phyloP scores from a whole-genome alignment of 2,329 filamentous ascomycete genomes.

The Clonostachys rosea region DNA sequence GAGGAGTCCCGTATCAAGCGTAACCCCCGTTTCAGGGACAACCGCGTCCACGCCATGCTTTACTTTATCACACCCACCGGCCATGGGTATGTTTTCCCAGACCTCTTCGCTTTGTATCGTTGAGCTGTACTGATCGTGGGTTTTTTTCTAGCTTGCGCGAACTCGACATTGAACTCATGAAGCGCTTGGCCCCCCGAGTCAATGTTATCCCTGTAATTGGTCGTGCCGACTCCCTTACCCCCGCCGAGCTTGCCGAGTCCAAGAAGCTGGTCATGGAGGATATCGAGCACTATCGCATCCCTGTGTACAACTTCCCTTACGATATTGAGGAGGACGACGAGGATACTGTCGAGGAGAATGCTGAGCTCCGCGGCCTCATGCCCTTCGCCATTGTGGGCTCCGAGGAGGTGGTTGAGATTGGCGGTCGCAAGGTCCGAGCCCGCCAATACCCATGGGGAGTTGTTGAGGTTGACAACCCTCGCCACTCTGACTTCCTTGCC shows the following conservation, averaged over 20 bases:
- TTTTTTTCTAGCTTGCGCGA: constrained; percentile 71
- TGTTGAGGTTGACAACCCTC: constrained; percentile 97
- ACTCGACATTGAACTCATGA: constrained; percentile 99
- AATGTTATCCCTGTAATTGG: constrained; percentile 99
- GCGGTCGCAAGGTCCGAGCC: constrained; percentile 85
- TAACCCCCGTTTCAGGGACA: constrained; percentile 99
- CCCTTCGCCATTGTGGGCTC: constrained; percentile 98
- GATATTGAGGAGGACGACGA: constrained; percentile 99
- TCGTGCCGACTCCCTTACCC: constrained; percentile 95
- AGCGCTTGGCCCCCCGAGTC: constrained; percentile 93
- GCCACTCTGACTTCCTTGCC: constrained; percentile 96
- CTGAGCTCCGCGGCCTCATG: constrained; percentile 95
- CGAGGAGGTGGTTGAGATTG: constrained; percentile 91
- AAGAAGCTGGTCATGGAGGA: constrained; percentile 99
- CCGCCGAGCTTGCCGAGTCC: constrained; percentile 92
- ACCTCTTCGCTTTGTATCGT: background rate
- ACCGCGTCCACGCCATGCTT: constrained; percentile 94
- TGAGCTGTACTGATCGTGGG: background rate
- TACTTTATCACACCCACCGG: constrained; percentile 99
- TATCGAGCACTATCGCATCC: constrained; percentile 99
- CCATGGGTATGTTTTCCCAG: constrained; percentile 62
- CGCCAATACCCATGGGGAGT: constrained; percentile 99
- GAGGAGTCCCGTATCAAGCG: constrained; percentile 99
- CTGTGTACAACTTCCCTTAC: constrained; percentile 99
- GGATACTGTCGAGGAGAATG: constrained; percentile 98